Evolutionary conservation across 2,329 filamentous ascomycete genomes (phyloP).

Genomic region (Colletotrichum graminicola): DNA sequence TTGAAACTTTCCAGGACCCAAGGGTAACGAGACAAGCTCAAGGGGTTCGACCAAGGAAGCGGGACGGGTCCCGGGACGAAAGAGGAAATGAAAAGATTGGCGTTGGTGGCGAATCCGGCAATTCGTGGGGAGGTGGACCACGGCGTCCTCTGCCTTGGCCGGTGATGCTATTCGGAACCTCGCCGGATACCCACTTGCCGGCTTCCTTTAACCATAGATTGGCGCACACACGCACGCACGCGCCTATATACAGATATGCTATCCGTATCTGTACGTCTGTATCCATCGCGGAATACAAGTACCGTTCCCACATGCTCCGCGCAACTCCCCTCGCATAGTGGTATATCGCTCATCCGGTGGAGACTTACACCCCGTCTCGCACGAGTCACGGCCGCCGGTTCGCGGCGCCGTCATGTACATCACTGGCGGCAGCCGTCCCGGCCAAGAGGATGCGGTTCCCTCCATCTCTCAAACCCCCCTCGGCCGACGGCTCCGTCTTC

Average conservation of each 20-base stretch:
- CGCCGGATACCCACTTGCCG: slow-evolving; percentile 33
- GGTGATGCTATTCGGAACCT: slow-evolving; percentile 40
- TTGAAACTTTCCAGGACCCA: not conserved
- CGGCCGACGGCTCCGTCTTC: not conserved
- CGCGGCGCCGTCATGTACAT: not conserved
- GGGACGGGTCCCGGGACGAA: not conserved
- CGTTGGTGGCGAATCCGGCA: not conserved
- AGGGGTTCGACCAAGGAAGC: not conserved
- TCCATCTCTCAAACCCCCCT: not conserved
- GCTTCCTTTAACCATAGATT: slow-evolving; percentile 12
- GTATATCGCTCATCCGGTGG: not conserved
- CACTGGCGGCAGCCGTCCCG: not conserved
- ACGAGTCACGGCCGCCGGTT: not conserved
- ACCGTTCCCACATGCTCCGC: slow-evolving; percentile 20
- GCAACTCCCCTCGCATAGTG: not conserved
- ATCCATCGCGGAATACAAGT: not conserved
- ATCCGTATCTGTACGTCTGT: too few species aligned
- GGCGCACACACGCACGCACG: not conserved
- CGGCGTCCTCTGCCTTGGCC: slow-evolving; percentile 19
- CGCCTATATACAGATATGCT: too few species aligned
- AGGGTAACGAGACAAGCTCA: too few species aligned
- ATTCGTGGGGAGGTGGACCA: not conserved
- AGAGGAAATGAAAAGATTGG: not conserved
- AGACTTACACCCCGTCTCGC: not conserved
- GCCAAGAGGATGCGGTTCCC: not conserved